Evolutionary conservation across 2,329 filamentous ascomycete species (phyloP).

Genomic region (Plenodomus lindquistii): DNA sequence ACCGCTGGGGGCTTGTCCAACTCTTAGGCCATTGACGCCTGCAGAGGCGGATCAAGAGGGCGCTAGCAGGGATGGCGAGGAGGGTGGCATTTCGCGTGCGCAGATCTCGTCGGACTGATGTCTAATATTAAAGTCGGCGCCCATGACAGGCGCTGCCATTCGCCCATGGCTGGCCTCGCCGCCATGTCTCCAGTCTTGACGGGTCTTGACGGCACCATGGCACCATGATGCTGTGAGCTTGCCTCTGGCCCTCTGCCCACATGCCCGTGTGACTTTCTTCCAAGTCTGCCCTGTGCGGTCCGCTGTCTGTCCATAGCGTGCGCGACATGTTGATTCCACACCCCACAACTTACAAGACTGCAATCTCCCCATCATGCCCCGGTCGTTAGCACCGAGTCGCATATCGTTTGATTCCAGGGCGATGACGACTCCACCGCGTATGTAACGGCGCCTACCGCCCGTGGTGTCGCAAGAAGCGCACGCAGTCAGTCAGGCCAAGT

Average conservation of each 20-base stretch:
- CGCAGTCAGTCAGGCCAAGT: neutral
- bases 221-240: no score
- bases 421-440: conserved; percentile 5
- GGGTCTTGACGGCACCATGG: conserved; percentile 1
- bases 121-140: conserved; percentile 25
- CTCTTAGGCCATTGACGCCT: conserved; percentile 18
- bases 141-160: conserved; percentile 10
- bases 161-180: conserved; percentile 10
- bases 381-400: conserved; percentile 7
- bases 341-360: conserved; percentile 11
- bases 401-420: conserved; percentile 13
- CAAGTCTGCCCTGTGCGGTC: no score
- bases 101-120: conserved; percentile 24
- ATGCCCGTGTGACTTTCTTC: no score
- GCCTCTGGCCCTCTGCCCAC: no score
- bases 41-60: conserved; percentile 17
- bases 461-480: neutral
- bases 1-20: conserved; percentile 15
- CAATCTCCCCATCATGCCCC: conserved; percentile 14
- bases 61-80: conserved; percentile 32
- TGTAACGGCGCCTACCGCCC: neutral
- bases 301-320: conserved; percentile 21
- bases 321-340: conserved; percentile 21
- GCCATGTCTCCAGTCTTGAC: neutral
- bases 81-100: conserved; percentile 21